phyloP scores from a whole-genome alignment of 2,329 filamentous ascomycete species.

The Alternaria rosae region DNA sequence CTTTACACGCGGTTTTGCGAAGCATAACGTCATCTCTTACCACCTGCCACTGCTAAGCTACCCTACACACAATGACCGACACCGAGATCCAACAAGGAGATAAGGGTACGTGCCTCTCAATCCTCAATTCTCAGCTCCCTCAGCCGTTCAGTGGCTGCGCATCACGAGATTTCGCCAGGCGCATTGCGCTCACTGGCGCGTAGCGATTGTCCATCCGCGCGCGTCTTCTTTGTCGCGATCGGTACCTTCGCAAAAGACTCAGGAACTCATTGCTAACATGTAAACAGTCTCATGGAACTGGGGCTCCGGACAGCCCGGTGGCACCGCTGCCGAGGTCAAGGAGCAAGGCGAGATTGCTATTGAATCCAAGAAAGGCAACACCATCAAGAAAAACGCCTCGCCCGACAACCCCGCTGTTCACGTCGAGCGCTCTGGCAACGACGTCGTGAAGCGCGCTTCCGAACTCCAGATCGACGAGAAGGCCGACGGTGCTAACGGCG shows the following conservation, averaged over 20 bases:
- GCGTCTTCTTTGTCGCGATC: conserved; percentile 23
- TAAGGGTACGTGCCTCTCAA: conserved; percentile 38
- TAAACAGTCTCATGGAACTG: conserved; percentile 68
- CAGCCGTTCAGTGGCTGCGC: neutral
- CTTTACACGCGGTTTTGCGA: conserved; percentile 23
- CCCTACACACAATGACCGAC: conserved; percentile 43
- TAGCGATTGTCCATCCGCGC: conserved; percentile 10
- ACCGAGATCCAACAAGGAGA: conserved; percentile 47
- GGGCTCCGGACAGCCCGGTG: conserved; percentile 63
- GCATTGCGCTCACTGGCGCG: conserved; percentile 11
- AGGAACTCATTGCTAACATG: conserved; percentile 7
- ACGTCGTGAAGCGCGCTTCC: conserved; percentile 69
- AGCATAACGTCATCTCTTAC: conserved; percentile 43
- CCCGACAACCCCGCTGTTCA: conserved; percentile 68
- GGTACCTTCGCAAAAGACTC: conserved; percentile 31
- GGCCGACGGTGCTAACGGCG: conserved; percentile 48
- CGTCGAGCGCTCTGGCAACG: conserved; percentile 66
- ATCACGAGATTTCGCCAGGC: neutral
- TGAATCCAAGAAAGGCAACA: conserved; percentile 68
- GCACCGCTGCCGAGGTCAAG: conserved; percentile 65
- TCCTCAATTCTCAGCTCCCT: neutral
- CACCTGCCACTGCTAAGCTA: conserved; percentile 19
- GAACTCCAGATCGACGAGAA: conserved; percentile 65
- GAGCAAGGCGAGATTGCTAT: conserved; percentile 67
- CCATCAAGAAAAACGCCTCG: conserved; percentile 68